Base-by-base conservation (phyloP, 257 asterid genomes). In the Nicotiana noctiflora region DNA sequence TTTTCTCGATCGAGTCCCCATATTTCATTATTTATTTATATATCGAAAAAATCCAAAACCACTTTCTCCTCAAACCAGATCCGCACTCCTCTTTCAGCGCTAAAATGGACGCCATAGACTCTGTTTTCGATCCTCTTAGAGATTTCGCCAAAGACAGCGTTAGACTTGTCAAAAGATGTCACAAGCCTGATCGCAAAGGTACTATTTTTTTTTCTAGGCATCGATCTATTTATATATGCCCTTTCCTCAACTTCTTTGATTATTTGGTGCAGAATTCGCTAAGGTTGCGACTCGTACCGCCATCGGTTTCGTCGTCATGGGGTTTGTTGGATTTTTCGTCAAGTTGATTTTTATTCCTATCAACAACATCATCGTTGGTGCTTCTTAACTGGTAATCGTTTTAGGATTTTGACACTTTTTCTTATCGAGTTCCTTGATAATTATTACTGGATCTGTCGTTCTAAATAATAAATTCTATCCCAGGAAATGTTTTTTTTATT, bases 161-260 rank as follows among this genome's bases (percentile, higher is more conserved):
- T 59, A 83, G 87, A 19, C 82, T 84, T 37, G 85, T 84, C 32
- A 84, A 80, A 79, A 65, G 86, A 34, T 84, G 86, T 52, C 84
- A 84, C 78, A 84, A 84, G 80, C 87, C 87, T 2, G 85, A 84
- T 84, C 75, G 87, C 21, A 84, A 84, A 81, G 87, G 85, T 84
- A 11, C 1, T 49, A 32, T 49, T 75, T 23, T 37, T 40, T 46
- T 57, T 6, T 49, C 15, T 49, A 10, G 55, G 15, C 13, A 17
- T 10, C n/a, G 34, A 8, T 81, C 37, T 37, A 49, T 19, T 11
- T 68, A 3, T 10, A 18, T 67, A 40, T 57, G 21, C n/a, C 8
- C 44, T 62, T 8, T 81, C 40, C 51, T 74, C 12, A 23, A 14
- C 25, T 77, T 6, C 1, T 5, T 70, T 11, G 8, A 63, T 34